A percentile compares a stretch with the other conserved stretches of the same genome.
Evolutionary conservation across 2,329 filamentous ascomycete species (phyloP).

Genomic region (Tolypocladium amazonense): DNA sequence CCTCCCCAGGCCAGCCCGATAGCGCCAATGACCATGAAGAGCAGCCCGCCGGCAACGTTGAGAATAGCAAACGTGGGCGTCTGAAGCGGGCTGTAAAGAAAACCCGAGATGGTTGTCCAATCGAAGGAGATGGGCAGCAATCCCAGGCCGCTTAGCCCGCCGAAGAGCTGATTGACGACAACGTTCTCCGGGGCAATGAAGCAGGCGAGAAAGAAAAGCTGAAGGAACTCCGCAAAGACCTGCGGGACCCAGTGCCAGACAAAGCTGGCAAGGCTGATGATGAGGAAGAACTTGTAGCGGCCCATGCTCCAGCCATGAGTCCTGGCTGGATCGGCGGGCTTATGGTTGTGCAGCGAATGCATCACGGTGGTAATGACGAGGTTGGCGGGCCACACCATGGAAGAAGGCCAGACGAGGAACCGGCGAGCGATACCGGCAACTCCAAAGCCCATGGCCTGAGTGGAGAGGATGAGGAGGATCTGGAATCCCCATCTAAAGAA

Average conservation of each 20-base stretch:
- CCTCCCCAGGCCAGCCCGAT: neutral
- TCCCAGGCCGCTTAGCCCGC: constrained; percentile 46
- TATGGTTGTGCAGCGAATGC: constrained; percentile 53
- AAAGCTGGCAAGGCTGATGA: constrained; percentile 37
- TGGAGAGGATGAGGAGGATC: constrained; percentile 47
- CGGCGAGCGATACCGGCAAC: constrained; percentile 47
- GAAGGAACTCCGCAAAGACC: constrained; percentile 45
- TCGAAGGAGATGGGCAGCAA: constrained; percentile 55
- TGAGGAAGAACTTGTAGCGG: constrained; percentile 45
- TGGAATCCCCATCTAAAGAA: constrained; percentile 34
- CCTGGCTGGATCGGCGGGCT: constrained; percentile 35
- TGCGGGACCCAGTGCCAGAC: constrained; percentile 47
- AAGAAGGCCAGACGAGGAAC: constrained; percentile 49
- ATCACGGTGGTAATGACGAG: constrained; percentile 52
- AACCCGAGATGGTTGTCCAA: constrained; percentile 22
- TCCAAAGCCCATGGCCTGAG: constrained; percentile 53
- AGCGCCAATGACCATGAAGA: neutral
- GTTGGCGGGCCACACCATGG: constrained; percentile 54
- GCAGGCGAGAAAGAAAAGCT: constrained; percentile 46
- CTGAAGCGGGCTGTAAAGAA: neutral
- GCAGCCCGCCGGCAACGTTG: neutral
- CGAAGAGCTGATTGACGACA: constrained; percentile 54
- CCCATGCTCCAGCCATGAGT: constrained; percentile 47
- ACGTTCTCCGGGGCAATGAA: constrained; percentile 52
- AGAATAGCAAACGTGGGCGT: neutral